These are phyloP conservation scores for Plasmodium coatneyi DNA, from an alignment of 169 alveolate genomes.

Conservation along the genomic window DNA sequence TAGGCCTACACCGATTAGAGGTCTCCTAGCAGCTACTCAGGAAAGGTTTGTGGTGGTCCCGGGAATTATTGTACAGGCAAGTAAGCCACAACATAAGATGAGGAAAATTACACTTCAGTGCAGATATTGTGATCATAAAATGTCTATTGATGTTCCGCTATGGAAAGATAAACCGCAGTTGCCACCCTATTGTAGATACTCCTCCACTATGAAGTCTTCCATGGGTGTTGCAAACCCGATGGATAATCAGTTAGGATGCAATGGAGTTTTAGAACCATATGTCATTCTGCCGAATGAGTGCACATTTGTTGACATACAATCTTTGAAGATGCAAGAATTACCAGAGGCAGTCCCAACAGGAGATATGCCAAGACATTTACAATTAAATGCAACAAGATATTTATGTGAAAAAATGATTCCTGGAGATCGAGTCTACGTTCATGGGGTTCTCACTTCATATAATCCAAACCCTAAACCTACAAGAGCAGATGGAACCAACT, in stretches of 20 bases:
- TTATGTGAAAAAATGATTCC: conserved; percentile 96
- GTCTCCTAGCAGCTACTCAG: conserved; percentile 81
- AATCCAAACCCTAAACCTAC: conserved; percentile 63
- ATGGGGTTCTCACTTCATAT: conserved; percentile 92
- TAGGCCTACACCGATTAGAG: conserved; percentile 85
- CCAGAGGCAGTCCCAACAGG: conserved; percentile 98
- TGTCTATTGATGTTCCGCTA: conserved; percentile 88
- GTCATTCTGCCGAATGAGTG: conserved; percentile 95
- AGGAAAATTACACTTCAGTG: conserved; percentile 88
- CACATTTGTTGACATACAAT: conserved; percentile 95
- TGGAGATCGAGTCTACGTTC: conserved; percentile 97
- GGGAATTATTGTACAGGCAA: conserved; percentile 96
- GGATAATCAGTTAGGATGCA: conserved; percentile 85
- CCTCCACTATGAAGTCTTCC: conserved; percentile 81
- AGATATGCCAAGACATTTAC: conserved; percentile 93
- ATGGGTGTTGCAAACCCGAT: conserved; percentile 76
- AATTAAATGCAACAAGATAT: conserved; percentile 91
- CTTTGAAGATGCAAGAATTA: conserved; percentile 96
- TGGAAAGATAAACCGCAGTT: conserved; percentile 91
- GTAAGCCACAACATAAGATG: conserved; percentile 91
- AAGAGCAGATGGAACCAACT: conserved; percentile 78
- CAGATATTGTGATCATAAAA: conserved; percentile 92
- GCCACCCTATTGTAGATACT: conserved; percentile 84
- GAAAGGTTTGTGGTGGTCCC: conserved; percentile 95
- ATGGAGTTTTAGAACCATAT: conserved; percentile 89